phyloP scores from a whole-genome alignment of 106 monocot species.

The Posidonia australis region DNA sequence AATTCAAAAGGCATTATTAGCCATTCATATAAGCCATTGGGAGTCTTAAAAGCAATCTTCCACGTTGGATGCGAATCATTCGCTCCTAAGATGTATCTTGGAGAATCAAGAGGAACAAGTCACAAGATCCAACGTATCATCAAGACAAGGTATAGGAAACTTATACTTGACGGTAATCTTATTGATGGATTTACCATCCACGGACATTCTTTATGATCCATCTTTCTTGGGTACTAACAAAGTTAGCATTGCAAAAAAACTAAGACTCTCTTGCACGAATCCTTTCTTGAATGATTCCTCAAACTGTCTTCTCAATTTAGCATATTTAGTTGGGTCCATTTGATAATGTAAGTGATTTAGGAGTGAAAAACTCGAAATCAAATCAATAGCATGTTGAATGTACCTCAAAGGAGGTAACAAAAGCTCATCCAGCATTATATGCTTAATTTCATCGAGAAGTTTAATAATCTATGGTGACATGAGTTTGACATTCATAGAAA shows the following conservation, averaged over 20 bases:
- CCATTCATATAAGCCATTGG: background rate
- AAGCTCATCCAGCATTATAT: too few relatives aligned
- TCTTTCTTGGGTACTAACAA: background rate
- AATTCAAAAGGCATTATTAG: background rate
- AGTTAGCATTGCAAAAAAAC: background rate
- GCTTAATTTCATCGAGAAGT: too few relatives aligned
- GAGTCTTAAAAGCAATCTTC: too few relatives aligned
- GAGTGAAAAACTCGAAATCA: background rate
- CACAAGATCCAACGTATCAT: conserved; percentile 1
- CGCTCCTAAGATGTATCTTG: too few relatives aligned
- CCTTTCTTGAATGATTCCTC: background rate
- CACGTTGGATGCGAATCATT: too few relatives aligned
- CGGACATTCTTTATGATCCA: background rate
- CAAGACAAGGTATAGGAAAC: background rate
- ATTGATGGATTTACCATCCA: conserved; percentile 1
- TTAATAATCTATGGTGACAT: too few relatives aligned
- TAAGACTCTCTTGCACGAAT: background rate
- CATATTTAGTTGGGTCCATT: too few relatives aligned
- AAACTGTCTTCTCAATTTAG: background rate
- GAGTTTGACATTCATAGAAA: too few relatives aligned
- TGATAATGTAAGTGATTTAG: background rate
- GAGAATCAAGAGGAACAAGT: too few relatives aligned
- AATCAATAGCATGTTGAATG: conserved; percentile 3
- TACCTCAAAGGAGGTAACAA: background rate
- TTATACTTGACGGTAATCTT: conserved; percentile 5